Conservation (phyloP, 441 rosid genomes). For the Theobroma grandiflorum region DNA sequence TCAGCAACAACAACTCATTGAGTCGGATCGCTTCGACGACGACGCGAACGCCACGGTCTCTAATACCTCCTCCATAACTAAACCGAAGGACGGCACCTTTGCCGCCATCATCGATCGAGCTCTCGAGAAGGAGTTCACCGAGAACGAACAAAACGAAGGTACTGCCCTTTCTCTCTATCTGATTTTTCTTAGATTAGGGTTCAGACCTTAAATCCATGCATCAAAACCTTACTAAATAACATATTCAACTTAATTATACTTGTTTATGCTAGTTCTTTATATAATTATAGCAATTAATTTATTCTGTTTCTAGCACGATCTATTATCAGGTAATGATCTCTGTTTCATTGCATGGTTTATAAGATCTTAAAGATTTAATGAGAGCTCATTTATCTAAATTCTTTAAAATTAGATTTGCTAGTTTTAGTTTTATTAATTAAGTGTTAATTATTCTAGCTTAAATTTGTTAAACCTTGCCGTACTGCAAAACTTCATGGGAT, state of each 20-base stretch:
- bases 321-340: not conserved
- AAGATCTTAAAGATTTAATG: conserved; percentile 16
- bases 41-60: conserved; percentile 32
- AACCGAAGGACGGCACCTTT: conserved; percentile 83
- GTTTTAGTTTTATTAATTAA: not conserved
- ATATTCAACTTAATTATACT: not conserved
- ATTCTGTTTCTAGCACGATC: conserved; percentile 13
- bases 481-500: too few species aligned
- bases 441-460: not conserved
- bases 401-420: not conserved
- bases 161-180: conserved; percentile 1
- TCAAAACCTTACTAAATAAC: not conserved
- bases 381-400: not conserved
- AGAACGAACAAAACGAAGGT: conserved; percentile 90
- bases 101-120: conserved; percentile 97
- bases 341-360: not conserved
- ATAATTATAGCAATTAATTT: not conserved
- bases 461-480: too few species aligned
- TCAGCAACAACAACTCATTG: conserved; percentile 21
- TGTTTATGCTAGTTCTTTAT: conserved; percentile 12
- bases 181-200: conserved; percentile 24
- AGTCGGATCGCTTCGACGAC: conserved; percentile 25
- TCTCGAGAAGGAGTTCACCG: conserved; percentile 90
- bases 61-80: conserved; percentile 52
- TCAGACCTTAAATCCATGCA: conserved; percentile 3